These are phyloP conservation scores for Raffaelea albimanens DNA, from an alignment of 2,329 filamentous ascomycete species.

Conservation along the genomic window DNA sequence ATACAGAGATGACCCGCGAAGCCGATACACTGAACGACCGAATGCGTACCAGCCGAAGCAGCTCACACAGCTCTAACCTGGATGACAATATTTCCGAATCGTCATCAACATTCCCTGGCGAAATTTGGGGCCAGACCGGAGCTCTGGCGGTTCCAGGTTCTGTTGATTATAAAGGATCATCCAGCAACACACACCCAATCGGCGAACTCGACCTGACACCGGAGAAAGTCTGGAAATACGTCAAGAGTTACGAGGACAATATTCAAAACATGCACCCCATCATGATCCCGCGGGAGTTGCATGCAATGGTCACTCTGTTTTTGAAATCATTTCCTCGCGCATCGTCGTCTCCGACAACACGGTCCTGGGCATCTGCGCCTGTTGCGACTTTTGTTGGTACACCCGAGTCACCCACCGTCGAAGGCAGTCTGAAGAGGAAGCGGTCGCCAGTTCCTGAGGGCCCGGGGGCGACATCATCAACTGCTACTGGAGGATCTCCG, in stretches of 20 bases:
- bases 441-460: constrained; percentile 33
- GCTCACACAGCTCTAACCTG: constrained; percentile 29
- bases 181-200: constrained; percentile 19
- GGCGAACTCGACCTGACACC: constrained; percentile 46
- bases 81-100: constrained; percentile 32
- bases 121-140: constrained; percentile 52
- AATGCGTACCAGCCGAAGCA: constrained; percentile 18
- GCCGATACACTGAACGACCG: too few relatives aligned
- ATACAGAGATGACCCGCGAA: too few relatives aligned
- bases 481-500: neutral
- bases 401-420: constrained; percentile 2
- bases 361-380: constrained; percentile 8
- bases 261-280: constrained; percentile 59
- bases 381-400: constrained; percentile 20
- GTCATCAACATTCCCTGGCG: constrained; percentile 40
- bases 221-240: constrained; percentile 40
- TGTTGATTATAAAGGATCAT: constrained; percentile 26
- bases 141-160: constrained; percentile 32
- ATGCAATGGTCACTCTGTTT: constrained; percentile 43
- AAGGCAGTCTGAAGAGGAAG: constrained; percentile 42
- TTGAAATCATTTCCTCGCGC: constrained; percentile 23
- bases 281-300: constrained; percentile 42
- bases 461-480: constrained; percentile 9
- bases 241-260: constrained; percentile 48
- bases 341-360: neutral